Conservation (phyloP, 768 basidiomycete species). For the Lyophyllum semitale region DNA sequence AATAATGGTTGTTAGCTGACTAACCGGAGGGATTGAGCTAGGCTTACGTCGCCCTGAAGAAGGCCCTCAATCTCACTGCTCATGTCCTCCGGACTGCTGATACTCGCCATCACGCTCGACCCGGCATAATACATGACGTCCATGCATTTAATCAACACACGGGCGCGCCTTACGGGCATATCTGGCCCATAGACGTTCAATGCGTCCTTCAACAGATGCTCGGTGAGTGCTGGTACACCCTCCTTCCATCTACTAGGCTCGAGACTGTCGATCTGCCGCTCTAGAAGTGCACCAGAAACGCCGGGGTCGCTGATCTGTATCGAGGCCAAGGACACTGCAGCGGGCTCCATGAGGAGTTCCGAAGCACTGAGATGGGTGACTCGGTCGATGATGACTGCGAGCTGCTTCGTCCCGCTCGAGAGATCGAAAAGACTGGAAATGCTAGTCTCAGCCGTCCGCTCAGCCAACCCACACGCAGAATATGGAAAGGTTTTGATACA, state of each 20-base stretch:
- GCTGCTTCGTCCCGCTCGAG: constrained; percentile 49
- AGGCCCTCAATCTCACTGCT: constrained; percentile 44
- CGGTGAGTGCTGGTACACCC: constrained; percentile 42
- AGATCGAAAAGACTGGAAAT: constrained; percentile 39
- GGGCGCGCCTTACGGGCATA: constrained; percentile 61
- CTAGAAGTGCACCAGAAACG: constrained; percentile 57
- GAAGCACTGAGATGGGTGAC: constrained; percentile 67
- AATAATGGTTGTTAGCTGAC: neutral
- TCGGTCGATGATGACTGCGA: constrained; percentile 62
- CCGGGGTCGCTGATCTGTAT: constrained; percentile 22
- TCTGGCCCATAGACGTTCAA: constrained; percentile 48
- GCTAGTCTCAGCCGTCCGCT: constrained; percentile 29
- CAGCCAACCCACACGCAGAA: constrained; percentile 36
- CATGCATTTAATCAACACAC: constrained; percentile 55
- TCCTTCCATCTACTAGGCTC: constrained; percentile 60
- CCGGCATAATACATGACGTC: constrained; percentile 49
- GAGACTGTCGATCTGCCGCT: constrained; percentile 60
- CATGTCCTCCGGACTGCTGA: constrained; percentile 35
- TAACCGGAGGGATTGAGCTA: neutral
- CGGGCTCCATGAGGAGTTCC: constrained; percentile 59
- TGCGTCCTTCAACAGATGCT: constrained; percentile 47
- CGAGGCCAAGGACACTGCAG: constrained; percentile 48
- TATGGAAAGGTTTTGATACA: constrained; percentile 60
- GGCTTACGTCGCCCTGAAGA: constrained; percentile 42
- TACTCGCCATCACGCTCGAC: constrained; percentile 19